Evolutionary conservation across 306 rosid genomes (phyloP).

Genomic region (Arachis stenosperma): DNA sequence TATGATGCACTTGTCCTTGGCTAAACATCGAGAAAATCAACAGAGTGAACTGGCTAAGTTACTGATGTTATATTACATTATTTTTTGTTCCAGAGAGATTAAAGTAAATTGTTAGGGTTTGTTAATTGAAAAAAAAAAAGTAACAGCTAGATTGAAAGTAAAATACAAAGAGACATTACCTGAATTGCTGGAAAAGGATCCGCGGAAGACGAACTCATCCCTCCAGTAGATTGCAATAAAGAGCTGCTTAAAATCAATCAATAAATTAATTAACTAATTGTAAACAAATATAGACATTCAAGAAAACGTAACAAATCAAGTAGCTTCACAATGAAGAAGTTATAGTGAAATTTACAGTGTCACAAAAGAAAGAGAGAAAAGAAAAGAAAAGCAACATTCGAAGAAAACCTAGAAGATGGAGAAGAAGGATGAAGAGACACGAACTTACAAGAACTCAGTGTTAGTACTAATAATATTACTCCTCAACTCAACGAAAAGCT

Average conservation of each 20-base stretch:
- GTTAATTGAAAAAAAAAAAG: neutral
- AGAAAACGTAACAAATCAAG: neutral
- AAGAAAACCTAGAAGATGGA: conserved; percentile 16
- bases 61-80: neutral
- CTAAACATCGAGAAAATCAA: neutral
- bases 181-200: conserved; percentile 51
- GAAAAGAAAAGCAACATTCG: too few relatives aligned
- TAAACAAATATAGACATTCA: neutral
- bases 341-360: neutral
- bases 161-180: conserved; percentile 44
- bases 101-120: neutral
- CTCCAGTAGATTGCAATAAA: neutral
- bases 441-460: conserved; percentile 28
- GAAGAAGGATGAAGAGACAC: neutral
- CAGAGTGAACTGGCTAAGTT: neutral
- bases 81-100: neutral
- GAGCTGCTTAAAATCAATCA: neutral
- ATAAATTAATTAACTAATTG: neutral
- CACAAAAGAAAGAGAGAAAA: neutral
- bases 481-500: neutral
- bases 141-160: neutral
- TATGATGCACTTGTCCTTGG: neutral
- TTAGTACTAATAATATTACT: neutral
- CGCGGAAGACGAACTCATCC: conserved; percentile 63
- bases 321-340: neutral